Evolutionary conservation across 129 eudicot species (phyloP).

Genomic region (Deinandra increscens): DNA sequence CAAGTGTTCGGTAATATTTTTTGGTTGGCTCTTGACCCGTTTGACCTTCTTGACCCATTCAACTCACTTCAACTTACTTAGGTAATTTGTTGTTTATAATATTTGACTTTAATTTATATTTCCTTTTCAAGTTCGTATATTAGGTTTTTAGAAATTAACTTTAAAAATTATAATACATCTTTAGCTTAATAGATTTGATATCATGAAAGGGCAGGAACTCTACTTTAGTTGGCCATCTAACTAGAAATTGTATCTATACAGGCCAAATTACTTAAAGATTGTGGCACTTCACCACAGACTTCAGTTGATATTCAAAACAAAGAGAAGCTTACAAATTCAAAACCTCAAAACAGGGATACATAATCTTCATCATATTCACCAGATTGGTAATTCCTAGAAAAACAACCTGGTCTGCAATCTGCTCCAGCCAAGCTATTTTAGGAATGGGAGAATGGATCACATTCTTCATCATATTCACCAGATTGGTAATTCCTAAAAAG

Average conservation of each 20-base stretch:
- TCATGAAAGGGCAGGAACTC: constrained; percentile 7
- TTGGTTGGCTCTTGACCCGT: no score
- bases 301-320: constrained; percentile 71
- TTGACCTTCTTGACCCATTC: no score
- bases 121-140: constrained; percentile 6
- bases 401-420: constrained; percentile 42
- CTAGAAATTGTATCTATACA: constrained; percentile 26
- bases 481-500: constrained; percentile 44
- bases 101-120: not conserved
- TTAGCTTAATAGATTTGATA: constrained; percentile 2
- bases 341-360: constrained; percentile 25
- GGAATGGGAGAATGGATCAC: constrained; percentile 34
- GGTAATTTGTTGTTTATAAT: constrained; percentile 1
- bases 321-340: constrained; percentile 28
- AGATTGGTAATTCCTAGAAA: constrained; percentile 50
- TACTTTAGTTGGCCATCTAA: constrained; percentile 6
- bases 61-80: no score
- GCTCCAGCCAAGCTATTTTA: constrained; percentile 45
- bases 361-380: constrained; percentile 39
- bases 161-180: not conserved
- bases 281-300: constrained; percentile 77
- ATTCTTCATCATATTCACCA: constrained; percentile 41
- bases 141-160: not conserved
- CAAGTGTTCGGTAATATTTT: no score
- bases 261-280: constrained; percentile 84